Evolutionary conservation across 2,329 filamentous ascomycete genomes (phyloP).

Genomic region (Paecilomyces formosus): DNA sequence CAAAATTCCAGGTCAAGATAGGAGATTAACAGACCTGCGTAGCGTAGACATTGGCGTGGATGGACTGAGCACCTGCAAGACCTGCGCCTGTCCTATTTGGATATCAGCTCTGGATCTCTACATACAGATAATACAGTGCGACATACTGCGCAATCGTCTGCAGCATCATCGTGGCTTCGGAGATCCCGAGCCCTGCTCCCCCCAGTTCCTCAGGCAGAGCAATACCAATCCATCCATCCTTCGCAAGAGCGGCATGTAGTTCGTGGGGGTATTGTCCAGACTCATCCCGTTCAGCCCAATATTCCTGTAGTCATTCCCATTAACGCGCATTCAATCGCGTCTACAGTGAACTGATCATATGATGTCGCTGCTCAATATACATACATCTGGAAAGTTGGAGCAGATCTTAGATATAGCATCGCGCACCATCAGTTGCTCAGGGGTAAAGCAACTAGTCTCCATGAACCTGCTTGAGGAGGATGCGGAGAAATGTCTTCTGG

Average conservation of each 20-base stretch:
- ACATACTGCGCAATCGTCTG: constrained; percentile 65
- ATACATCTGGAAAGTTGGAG: constrained; percentile 57
- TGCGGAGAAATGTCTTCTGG: constrained; percentile 21
- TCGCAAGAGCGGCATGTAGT: constrained; percentile 66
- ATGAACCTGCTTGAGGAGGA: constrained; percentile 45
- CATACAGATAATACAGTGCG: not conserved
- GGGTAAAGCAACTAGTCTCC: constrained; percentile 65
- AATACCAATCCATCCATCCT: constrained; percentile 74
- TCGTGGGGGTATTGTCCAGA: constrained; percentile 64
- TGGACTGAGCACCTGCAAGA: constrained; percentile 59
- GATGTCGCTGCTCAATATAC: constrained; percentile 6
- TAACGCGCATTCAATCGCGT: not conserved
- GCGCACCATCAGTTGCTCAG: constrained; percentile 64
- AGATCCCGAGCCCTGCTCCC: constrained; percentile 66
- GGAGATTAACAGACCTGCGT: constrained; percentile 50
- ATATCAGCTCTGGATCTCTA: not conserved
- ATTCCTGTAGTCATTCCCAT: constrained; percentile 37
- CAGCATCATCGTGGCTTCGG: constrained; percentile 81
- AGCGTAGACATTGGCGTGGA: constrained; percentile 48
- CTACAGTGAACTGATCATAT: not conserved
- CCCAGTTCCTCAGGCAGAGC: constrained; percentile 68
- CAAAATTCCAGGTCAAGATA: not conserved
- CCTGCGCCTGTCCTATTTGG: constrained; percentile 58
- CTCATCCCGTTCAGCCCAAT: constrained; percentile 70
- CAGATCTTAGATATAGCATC: constrained; percentile 64